A percentile compares a stretch with the other conserved stretches of the same genome.
Conservation (phyloP, 2,329 filamentous ascomycete genomes). For the Coleophoma cylindrospora region DNA sequence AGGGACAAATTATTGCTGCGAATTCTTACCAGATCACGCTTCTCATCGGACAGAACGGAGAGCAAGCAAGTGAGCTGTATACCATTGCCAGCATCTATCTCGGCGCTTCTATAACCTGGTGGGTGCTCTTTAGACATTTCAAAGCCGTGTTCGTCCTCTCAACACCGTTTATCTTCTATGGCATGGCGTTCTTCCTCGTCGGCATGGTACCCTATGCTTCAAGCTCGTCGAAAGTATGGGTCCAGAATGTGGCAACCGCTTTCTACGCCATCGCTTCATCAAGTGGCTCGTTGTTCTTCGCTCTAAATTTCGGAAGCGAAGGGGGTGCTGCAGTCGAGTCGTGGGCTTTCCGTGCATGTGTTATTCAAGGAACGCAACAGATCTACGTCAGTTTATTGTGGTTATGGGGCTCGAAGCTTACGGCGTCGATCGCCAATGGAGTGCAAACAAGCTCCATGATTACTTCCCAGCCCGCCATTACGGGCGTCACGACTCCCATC, state of each 20-base stretch:
- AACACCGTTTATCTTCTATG: conserved; percentile 58
- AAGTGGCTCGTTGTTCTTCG: conserved; percentile 60
- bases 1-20: conserved; percentile 56
- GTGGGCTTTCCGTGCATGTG: conserved; percentile 63
- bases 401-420: conserved; percentile 59
- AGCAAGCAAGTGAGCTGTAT: conserved; percentile 55
- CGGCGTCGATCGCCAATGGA: conserved; percentile 36
- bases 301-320: conserved; percentile 62
- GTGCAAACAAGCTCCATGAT: conserved; percentile 18
- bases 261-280: conserved; percentile 58
- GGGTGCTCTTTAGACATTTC: conserved; percentile 53
- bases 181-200: conserved; percentile 57
- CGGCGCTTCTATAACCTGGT: conserved; percentile 54
- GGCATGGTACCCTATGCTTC: conserved; percentile 52
- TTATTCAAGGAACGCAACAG: conserved; percentile 64
- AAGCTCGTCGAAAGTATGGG: conserved; percentile 37
- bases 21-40: conserved; percentile 66
- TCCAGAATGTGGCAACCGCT: conserved; percentile 56
- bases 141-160: conserved; percentile 54
- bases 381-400: conserved; percentile 60
- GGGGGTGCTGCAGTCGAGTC: conserved; percentile 56
- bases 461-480: conserved; percentile 3
- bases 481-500: conserved; percentile 51
- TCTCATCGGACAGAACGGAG: conserved; percentile 57
- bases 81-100: conserved; percentile 55